These are phyloP conservation scores for Tylopilus plumbeoviolaceoides DNA, from an alignment of 768 basidiomycete genomes.

Conservation along the genomic window DNA sequence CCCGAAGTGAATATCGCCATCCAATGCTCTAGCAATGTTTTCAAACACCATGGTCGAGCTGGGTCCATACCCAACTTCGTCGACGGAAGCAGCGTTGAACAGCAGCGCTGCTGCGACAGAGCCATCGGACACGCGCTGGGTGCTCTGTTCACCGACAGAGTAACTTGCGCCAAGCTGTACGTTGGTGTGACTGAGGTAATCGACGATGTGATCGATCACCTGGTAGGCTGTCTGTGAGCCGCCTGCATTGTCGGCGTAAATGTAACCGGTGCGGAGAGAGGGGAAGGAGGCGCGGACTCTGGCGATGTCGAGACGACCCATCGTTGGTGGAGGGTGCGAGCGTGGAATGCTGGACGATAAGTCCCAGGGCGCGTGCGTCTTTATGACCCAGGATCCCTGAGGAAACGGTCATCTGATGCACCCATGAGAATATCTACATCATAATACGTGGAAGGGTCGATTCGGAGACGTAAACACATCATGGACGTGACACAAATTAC, in stretches of 20 bases:
- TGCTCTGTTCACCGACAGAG: slow-evolving; percentile 50
- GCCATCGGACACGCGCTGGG: slow-evolving; percentile 48
- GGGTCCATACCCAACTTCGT: slow-evolving; percentile 64
- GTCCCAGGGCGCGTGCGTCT: not conserved
- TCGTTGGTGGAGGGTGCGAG: not conserved
- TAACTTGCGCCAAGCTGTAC: slow-evolving; percentile 74
- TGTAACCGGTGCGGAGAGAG: slow-evolving; percentile 51
- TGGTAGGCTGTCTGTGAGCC: slow-evolving; percentile 60
- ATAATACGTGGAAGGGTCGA: no score
- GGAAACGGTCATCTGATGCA: not conserved
- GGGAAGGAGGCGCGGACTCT: slow-evolving; percentile 61
- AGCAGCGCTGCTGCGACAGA: slow-evolving; percentile 50
- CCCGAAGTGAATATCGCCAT: slow-evolving; percentile 46
- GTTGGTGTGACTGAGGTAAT: slow-evolving; percentile 70
- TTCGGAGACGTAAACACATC: no score
- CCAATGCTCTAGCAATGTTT: slow-evolving; percentile 63
- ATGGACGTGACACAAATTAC: not conserved
- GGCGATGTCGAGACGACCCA: slow-evolving; percentile 40
- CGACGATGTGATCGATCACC: slow-evolving; percentile 56
- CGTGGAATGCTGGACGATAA: not conserved
- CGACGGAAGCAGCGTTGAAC: slow-evolving; percentile 57
- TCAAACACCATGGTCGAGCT: slow-evolving; percentile 68
- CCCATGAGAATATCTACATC: not conserved
- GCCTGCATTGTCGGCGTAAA: slow-evolving; percentile 76
- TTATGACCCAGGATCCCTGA: not conserved